These are phyloP conservation scores for Immersiporthe knoxdaviesiana DNA, from an alignment of 2,329 filamentous ascomycete species.

Conservation along the genomic window DNA sequence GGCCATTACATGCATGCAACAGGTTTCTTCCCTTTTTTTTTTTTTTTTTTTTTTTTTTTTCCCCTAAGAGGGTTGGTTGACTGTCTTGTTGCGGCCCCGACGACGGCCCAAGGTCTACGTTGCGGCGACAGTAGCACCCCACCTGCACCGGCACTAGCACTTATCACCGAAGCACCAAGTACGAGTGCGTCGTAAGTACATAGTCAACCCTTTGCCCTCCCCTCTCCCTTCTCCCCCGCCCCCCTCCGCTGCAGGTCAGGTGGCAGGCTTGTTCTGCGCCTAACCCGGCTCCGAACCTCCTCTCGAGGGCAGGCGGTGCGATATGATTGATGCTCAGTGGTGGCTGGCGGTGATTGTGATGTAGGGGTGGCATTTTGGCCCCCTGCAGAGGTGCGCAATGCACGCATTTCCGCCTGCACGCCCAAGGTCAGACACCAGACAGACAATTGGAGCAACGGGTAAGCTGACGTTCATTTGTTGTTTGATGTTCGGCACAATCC, in stretches of 20 bases:
- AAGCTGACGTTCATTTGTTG: neutral
- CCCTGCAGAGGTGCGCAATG: neutral
- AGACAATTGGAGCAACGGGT: neutral
- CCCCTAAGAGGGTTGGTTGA: neutral
- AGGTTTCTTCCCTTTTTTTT: neutral
- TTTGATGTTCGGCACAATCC: constrained; percentile 3
- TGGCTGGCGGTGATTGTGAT: too few species aligned
- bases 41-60: neutral
- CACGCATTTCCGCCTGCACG: neutral
- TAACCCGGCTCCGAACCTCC: neutral
- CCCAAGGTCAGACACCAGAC: neutral
- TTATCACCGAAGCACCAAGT: too few species aligned
- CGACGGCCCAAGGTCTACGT: neutral
- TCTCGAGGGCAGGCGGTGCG: neutral
- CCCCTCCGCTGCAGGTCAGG: neutral
- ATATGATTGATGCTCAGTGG: neutral
- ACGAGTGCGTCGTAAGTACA: neutral
- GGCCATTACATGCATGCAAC: neutral
- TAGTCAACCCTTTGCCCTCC: too few species aligned
- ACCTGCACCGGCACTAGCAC: too few species aligned
- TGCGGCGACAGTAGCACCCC: neutral
- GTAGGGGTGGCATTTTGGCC: neutral
- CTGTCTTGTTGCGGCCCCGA: neutral
- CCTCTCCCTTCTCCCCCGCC: too few species aligned
- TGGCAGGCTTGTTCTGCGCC: neutral